Evolutionary conservation across 371 early-diverging fungal genomes (phyloP).

Genomic region (Apophysomyces ossiformis): DNA sequence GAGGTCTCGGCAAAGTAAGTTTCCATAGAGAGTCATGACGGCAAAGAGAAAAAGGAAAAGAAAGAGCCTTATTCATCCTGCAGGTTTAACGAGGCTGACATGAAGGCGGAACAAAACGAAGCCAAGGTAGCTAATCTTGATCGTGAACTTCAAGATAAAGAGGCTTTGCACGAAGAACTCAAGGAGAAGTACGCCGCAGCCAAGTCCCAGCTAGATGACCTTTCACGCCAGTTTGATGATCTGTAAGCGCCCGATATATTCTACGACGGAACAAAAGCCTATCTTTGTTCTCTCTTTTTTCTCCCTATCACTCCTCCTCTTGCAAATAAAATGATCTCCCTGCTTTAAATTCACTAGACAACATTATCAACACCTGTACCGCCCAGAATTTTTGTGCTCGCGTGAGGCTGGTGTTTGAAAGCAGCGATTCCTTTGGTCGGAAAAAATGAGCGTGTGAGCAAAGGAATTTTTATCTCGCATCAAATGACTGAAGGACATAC

Average conservation of each 20-base stretch:
- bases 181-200: constrained; percentile 60
- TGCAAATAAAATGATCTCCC: background rate
- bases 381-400: constrained; percentile 42
- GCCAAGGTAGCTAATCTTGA: constrained; percentile 70
- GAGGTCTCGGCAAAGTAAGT: constrained; percentile 69
- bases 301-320: background rate
- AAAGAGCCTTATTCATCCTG: background rate
- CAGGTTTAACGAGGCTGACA: constrained; percentile 75
- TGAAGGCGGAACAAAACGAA: constrained; percentile 78
- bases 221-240: constrained; percentile 74
- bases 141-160: constrained; percentile 65
- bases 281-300: background rate
- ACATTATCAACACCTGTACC: constrained; percentile 52
- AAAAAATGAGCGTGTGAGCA: constrained; percentile 5
- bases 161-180: constrained; percentile 67
- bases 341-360: constrained; percentile 26
- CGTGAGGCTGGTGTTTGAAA: constrained; percentile 48
- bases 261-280: background rate
- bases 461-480: too few species aligned
- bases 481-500: constrained; percentile 24
- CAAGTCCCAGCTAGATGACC: constrained; percentile 78
- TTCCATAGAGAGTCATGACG: background rate
- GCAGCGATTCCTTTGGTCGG: constrained; percentile 33
- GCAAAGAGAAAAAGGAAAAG: background rate
- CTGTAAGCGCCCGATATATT: constrained; percentile 47